phyloP scores from a whole-genome alignment of 2,329 filamentous ascomycete species.

The Magnaporthiopsis rhizophila region DNA sequence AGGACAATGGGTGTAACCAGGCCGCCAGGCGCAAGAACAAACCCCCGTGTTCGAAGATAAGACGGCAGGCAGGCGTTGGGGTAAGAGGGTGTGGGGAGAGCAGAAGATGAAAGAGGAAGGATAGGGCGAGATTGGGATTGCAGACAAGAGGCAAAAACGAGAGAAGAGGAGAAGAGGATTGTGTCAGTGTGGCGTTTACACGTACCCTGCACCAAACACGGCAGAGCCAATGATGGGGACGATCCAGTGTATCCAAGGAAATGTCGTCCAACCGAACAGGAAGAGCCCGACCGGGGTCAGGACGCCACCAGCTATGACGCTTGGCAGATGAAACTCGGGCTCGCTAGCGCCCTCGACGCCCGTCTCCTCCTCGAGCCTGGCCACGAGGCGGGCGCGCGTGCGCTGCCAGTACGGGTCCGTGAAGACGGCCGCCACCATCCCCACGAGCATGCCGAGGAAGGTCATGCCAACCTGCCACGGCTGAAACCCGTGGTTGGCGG shows the following conservation, averaged over 20 bases:
- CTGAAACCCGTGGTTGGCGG: constrained; percentile 64
- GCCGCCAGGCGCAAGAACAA: too few relatives aligned
- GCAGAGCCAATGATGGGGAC: constrained; percentile 64
- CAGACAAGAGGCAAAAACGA: background rate
- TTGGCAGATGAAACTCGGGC: constrained; percentile 79
- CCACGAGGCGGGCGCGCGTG: constrained; percentile 50
- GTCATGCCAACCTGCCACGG: constrained; percentile 73
- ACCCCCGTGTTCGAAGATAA: too few relatives aligned
- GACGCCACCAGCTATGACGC: constrained; percentile 65
- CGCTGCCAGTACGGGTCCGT: constrained; percentile 60
- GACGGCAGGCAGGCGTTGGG: background rate
- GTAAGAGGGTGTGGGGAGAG: constrained; percentile 7
- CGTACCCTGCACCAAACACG: constrained; percentile 63
- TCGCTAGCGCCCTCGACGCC: constrained; percentile 54
- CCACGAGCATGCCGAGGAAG: constrained; percentile 64
- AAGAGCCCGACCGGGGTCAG: constrained; percentile 77
- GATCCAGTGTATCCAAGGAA: constrained; percentile 66
- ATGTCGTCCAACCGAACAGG: constrained; percentile 83
- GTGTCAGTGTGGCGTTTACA: constrained; percentile 20
- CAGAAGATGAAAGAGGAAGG: background rate
- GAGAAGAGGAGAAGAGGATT: constrained; percentile 2
- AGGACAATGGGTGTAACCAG: background rate
- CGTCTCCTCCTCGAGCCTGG: constrained; percentile 40
- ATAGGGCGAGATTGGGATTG: background rate
- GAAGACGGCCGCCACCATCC: constrained; percentile 56